Conservation (phyloP, 345 rosid genomes). For the Adansonia digitata region DNA sequence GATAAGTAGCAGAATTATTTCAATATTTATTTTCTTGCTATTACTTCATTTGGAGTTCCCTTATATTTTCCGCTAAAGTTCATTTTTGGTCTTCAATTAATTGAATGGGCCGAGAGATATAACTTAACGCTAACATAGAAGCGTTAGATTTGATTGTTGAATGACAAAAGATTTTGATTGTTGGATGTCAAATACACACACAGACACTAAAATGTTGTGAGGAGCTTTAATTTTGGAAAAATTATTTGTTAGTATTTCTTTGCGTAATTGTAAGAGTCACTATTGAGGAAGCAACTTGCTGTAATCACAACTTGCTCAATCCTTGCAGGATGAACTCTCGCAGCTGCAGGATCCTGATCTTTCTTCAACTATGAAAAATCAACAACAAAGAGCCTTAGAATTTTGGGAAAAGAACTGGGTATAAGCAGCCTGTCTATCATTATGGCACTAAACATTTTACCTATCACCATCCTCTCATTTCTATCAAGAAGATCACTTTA, state of each 20-base stretch:
- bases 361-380: conserved; percentile 69
- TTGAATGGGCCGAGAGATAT: neutral
- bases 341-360: conserved; percentile 85
- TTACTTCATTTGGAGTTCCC: neutral
- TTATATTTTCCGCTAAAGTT: neutral
- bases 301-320: neutral
- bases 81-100: neutral
- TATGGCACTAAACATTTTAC: conserved; percentile 1
- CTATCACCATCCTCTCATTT: neutral
- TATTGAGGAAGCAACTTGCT: neutral
- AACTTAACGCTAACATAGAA: neutral
- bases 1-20: neutral
- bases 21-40: neutral
- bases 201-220: neutral
- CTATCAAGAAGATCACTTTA: neutral
- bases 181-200: neutral
- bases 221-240: neutral
- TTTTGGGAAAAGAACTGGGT: conserved; percentile 98
- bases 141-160: neutral
- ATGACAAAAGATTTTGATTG: neutral
- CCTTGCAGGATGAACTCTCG: conserved; percentile 60
- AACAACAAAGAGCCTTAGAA: conserved; percentile 58
- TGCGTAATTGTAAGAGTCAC: conserved; percentile 8
- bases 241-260: neutral
- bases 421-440: conserved; percentile 15